Evolutionary conservation across 139 green algal genomes (phyloP).

Genomic region (Closterium sp.): DNA sequence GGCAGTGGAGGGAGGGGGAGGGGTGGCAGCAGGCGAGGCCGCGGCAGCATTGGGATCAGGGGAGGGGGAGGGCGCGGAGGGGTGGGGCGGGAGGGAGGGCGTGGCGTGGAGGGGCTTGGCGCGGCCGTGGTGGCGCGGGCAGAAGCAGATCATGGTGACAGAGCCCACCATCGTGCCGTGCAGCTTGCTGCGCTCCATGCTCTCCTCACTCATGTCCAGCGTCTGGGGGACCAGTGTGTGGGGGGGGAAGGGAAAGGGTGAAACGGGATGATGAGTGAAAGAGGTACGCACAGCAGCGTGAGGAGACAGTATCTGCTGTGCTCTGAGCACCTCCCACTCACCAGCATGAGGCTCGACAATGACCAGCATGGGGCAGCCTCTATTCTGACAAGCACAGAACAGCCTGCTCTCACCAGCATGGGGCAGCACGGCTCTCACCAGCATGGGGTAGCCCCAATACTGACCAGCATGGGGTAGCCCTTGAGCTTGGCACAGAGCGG

Average conservation of each 20-base stretch:
- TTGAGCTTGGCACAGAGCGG: constrained; percentile 68
- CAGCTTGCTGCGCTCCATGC: not conserved
- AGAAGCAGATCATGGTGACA: constrained; percentile 61
- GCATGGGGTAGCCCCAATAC: not conserved
- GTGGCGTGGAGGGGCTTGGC: not conserved
- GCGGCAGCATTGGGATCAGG: not conserved
- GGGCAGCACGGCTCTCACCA: not conserved
- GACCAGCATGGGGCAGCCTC: too few species aligned
- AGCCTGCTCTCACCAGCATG: not conserved
- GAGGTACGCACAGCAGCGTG: too few species aligned
- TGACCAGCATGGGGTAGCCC: constrained; percentile 52
- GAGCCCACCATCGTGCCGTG: not conserved
- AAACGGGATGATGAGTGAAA: too few species aligned
- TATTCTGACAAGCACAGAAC: too few species aligned
- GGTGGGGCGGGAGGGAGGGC: not conserved
- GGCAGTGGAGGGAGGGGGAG: not conserved
- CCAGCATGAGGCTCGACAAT: too few species aligned
- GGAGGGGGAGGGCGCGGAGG: not conserved
- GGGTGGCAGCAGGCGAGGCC: not conserved
- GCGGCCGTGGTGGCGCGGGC: constrained; percentile 55
- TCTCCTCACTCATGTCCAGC: not conserved
- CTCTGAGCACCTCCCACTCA: too few species aligned
- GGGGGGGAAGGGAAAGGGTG: not conserved
- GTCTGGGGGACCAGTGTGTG: too few species aligned
- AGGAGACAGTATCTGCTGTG: too few species aligned